These are phyloP conservation scores for Terana coerulea DNA, from an alignment of 768 basidiomycete species.

Conservation along the genomic window DNA sequence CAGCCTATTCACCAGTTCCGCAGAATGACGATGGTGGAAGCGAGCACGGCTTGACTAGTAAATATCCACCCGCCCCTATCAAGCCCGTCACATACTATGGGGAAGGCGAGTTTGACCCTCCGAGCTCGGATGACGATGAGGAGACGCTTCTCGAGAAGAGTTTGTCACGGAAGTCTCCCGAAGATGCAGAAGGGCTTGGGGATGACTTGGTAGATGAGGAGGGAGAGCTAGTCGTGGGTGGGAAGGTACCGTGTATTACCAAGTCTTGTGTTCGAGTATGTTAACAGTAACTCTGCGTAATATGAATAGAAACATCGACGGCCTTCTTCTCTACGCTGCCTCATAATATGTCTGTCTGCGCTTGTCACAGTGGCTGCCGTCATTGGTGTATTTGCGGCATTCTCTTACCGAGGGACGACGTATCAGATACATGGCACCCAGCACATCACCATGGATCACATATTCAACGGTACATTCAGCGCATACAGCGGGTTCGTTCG, in stretches of 20 bases:
- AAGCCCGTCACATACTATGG: slow-evolving; percentile 52
- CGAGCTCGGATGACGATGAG: slow-evolving; percentile 76
- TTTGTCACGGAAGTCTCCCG: slow-evolving; percentile 19
- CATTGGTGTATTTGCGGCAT: slow-evolving; percentile 78
- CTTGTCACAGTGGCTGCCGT: slow-evolving; percentile 59
- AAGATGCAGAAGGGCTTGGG: slow-evolving; percentile 25
- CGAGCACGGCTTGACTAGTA: not conserved
- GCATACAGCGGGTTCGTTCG: slow-evolving; percentile 45
- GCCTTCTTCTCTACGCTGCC: slow-evolving; percentile 51
- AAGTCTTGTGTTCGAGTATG: not conserved
- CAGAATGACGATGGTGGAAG: not conserved
- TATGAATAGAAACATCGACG: slow-evolving; percentile 31
- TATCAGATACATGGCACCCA: slow-evolving; percentile 50
- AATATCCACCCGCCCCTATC: not conserved
- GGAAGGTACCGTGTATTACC: slow-evolving; percentile 28
- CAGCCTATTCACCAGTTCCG: not conserved
- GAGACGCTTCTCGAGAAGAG: slow-evolving; percentile 50
- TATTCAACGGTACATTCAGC: slow-evolving; percentile 89
- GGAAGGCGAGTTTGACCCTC: slow-evolving; percentile 73
- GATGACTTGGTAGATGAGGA: slow-evolving; percentile 24
- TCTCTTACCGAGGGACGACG: slow-evolving; percentile 58
- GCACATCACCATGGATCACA: slow-evolving; percentile 82
- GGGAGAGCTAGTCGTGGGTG: slow-evolving; percentile 32
- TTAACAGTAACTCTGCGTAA: not conserved
- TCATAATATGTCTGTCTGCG: slow-evolving; percentile 56